Evolutionary conservation across 1,139 yeast species (phyloP), one percentile per base, ranked within the genome.

Genomic region (Pichiaceae sp.): DNA sequence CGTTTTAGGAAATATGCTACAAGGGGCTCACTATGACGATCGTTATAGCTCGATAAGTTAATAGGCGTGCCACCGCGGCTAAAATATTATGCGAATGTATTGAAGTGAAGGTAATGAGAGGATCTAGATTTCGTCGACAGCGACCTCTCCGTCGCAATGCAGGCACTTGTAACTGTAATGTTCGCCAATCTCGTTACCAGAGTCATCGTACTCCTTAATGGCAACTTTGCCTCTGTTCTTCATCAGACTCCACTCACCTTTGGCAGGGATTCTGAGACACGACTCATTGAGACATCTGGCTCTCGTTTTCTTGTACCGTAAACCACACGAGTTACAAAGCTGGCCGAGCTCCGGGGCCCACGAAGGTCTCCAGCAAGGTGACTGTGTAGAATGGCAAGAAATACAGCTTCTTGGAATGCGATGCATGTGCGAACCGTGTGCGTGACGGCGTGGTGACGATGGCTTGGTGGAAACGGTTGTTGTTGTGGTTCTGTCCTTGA

Each of bases 351-450:
- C 60, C 33, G 70, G 64, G 3, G 93, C 78, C 98, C 98, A 91
- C 6, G 95, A 81, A 2, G 98, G 98, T 56, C 98, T 75, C 98
- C 98, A 91, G 60, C 98, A 91, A 9, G 98, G 98, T 11, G 95
- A 84, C 49, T 83, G 94, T 45, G 80, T 84, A 1, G 93, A 78
- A 11, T 89, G 87, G 62, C 98, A 91, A 4, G 96, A 85, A 24
- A 91, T 79, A 57, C 98, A 91, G 40, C 74, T 71, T 49, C 89
- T 68, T n/a, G 38, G 36, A 35, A 41, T 39, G 15, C 29, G 33
- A 30, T 34, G 43, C 38, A 33, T 46, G 35, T 26, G 46, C 20
- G 31, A 31, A 14, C 21, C 35, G 28, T 34, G 40, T 24, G 12
- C 29, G 17, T 38, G 36, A 25, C 25, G 37, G 16, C 24, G 31